Conservation (phyloP, 169 alveolate species). For the Plasmodium vinckei region DNA sequence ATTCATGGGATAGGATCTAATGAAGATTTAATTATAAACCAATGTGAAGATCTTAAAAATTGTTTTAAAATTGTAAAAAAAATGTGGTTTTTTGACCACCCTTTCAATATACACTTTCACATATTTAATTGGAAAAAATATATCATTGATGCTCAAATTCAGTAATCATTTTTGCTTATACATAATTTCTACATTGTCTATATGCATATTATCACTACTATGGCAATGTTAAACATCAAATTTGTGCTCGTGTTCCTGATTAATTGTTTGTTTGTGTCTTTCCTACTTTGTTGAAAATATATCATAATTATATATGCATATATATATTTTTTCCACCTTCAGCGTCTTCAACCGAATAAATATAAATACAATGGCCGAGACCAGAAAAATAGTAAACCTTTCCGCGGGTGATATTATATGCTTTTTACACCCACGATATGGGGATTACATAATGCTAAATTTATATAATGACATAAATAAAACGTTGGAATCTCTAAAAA, state of each 20-base stretch:
- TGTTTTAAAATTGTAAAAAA: constrained; percentile 79
- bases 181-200: neutral
- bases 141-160: constrained; percentile 86
- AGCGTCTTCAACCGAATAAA: constrained; percentile 71
- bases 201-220: neutral
- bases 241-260: neutral
- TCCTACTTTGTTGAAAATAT: neutral
- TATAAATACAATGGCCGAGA: constrained; percentile 67
- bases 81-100: constrained; percentile 84
- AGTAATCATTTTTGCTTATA: constrained; percentile 30
- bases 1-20: constrained; percentile 86
- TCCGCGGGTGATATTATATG: constrained; percentile 83
- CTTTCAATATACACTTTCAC: constrained; percentile 79
- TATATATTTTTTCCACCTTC: neutral
- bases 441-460: constrained; percentile 84
- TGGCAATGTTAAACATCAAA: neutral
- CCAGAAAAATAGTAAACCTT: constrained; percentile 73
- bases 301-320: too few relatives aligned
- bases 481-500: constrained; percentile 80
- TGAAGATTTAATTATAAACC: constrained; percentile 74
- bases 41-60: constrained; percentile 80
- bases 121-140: constrained; percentile 84
- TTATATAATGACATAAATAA: constrained; percentile 85
- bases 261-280: neutral
- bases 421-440: constrained; percentile 87